phyloP scores from a whole-genome alignment of 192 early-diverging fungal species.

The Funneliformis geosporum region DNA sequence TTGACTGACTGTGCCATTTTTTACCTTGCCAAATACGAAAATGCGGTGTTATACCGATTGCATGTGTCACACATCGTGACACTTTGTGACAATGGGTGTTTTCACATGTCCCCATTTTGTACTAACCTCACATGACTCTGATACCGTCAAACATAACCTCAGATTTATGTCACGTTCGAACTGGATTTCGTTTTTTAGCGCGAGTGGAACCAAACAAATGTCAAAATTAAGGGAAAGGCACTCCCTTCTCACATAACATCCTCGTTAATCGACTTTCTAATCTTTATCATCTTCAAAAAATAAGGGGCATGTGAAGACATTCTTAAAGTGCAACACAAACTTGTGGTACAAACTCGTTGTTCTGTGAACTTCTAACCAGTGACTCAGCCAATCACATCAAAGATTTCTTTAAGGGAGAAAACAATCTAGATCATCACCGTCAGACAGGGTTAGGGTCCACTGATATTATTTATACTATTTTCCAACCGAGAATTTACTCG shows the following conservation, averaged over 20 bases:
- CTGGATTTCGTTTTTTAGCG: background rate
- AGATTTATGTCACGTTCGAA: background rate
- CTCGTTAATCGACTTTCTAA: background rate
- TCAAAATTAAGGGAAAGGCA: too few relatives aligned
- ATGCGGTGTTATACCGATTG: background rate
- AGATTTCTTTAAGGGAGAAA: background rate
- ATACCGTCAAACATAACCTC: background rate
- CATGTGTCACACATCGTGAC: background rate
- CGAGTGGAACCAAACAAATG: background rate
- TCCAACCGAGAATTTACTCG: constrained; percentile 7
- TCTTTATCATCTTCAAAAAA: background rate
- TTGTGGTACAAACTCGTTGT: background rate
- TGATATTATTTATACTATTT: constrained; percentile 4
- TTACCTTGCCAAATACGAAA: background rate
- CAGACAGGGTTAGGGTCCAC: background rate
- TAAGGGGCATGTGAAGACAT: background rate
- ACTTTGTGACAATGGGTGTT: background rate
- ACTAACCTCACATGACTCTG: background rate
- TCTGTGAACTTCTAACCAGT: background rate
- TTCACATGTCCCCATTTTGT: background rate
- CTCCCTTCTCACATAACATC: background rate
- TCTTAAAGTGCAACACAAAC: background rate
- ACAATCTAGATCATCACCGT: background rate
- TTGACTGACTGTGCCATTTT: background rate
- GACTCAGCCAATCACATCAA: background rate